Evolutionary conservation across 2,329 filamentous ascomycete species (phyloP).

Genomic region (Herpotrichia juniperi): DNA sequence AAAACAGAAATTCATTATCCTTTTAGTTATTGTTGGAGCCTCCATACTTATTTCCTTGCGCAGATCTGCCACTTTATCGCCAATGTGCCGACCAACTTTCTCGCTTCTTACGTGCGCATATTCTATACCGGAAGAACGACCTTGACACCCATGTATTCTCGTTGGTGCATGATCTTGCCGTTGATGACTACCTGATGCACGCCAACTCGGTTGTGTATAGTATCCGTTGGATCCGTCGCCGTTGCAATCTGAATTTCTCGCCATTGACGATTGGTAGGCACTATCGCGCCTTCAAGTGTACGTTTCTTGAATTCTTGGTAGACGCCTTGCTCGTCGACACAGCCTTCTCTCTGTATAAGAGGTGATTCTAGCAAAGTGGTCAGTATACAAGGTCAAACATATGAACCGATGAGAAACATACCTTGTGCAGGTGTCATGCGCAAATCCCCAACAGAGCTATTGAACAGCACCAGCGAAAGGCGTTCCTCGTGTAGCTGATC

Average conservation of each 20-base stretch:
- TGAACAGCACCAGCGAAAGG: constrained; percentile 26
- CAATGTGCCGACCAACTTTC: no score
- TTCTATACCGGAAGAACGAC: constrained; percentile 28
- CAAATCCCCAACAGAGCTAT: constrained; percentile 27
- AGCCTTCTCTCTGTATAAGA: constrained; percentile 27
- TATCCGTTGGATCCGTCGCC: constrained; percentile 29
- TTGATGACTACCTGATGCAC: constrained; percentile 28
- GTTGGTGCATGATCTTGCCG: constrained; percentile 27
- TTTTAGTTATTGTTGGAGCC: no score
- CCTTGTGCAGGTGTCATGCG: constrained; percentile 24
- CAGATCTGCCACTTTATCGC: no score
- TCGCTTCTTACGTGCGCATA: not conserved
- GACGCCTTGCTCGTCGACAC: constrained; percentile 27
- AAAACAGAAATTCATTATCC: no score
- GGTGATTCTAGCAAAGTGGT: constrained; percentile 20
- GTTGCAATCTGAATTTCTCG: constrained; percentile 29
- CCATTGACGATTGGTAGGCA: constrained; percentile 28
- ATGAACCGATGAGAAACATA: constrained; percentile 7
- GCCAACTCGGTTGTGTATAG: constrained; percentile 26
- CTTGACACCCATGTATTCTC: constrained; percentile 31
- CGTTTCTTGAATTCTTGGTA: constrained; percentile 29
- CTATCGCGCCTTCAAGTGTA: constrained; percentile 18
- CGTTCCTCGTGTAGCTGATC: constrained; percentile 49
- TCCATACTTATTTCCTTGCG: no score
- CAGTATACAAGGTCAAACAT: no score